Evolutionary conservation across 208 protist species (phyloP), one percentile per base, ranked within the genome.

Genomic region (Acanthamoeba lenticulata): DNA sequence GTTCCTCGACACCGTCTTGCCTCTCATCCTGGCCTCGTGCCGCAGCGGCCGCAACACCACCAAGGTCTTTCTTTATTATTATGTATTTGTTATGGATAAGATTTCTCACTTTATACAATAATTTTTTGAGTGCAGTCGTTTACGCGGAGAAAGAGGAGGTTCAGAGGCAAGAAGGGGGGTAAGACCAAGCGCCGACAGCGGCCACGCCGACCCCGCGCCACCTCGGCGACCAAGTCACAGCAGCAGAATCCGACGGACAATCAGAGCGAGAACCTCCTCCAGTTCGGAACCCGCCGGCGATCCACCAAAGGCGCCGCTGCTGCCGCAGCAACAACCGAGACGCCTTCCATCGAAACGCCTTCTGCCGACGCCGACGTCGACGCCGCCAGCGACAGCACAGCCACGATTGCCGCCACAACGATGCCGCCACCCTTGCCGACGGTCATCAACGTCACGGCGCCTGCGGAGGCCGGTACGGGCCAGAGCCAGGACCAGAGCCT

Each of bases 1-100:
- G 29, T 93, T 93, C 36, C 67, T 93, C 24, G 90, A 93, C 17
- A 81, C 65, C 5, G 77, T 86, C 29, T 24, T 91, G 85, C 85
- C 85, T 19, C 85, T 91, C 5, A 27, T 91, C 40, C 52, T 45
- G 7, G 85, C 85, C 27, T 62, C 85, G 0, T 74, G 57, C 47
- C 49, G 57, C 19, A 74, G 57, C 38, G 85, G 85, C n/a, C 85
- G 85, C 40, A 45, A 72, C 40, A 91, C 85, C 13, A 38, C 85
- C 29, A 65, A 91, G 52, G 1, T 60, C 34, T 7, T 6, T 32
- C 13, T 65, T 65, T 32, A 72, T 29, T 13, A 36, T 67, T 34
- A 65, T 65, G 60, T 4, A 67, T 34, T 9, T 57, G 13, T 36
- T 7, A 29, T 19, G 7, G 47, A 32, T n/a, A 60, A 19, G 81